phyloP scores from a whole-genome alignment of 2,329 filamentous ascomycete species.

The Dendryphion nanum region DNA sequence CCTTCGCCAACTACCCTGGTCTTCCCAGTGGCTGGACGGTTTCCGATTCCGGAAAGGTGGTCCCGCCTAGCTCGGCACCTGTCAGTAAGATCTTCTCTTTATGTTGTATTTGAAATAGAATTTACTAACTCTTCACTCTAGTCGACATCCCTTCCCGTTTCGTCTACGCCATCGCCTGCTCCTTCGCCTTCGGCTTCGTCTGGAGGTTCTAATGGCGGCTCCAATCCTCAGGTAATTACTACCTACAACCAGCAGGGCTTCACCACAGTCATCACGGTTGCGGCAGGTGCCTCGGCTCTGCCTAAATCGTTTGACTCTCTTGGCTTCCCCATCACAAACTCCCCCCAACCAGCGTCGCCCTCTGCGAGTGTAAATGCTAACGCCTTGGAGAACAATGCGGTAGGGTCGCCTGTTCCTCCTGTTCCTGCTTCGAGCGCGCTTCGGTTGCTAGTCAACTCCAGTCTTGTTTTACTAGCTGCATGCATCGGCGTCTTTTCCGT shows the following conservation, averaged over 20 bases:
- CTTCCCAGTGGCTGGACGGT: constrained; percentile 82
- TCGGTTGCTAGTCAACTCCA: constrained; percentile 10
- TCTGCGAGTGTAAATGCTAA: constrained; percentile 9
- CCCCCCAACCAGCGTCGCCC: constrained; percentile 5
- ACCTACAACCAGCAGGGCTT: constrained; percentile 52
- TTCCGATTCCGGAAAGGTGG: constrained; percentile 73
- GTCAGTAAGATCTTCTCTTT: constrained; percentile 58
- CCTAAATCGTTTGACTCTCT: constrained; percentile 46
- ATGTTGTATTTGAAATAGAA: constrained; percentile 10
- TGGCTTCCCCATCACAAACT: constrained; percentile 43
- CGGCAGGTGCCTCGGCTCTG: constrained; percentile 33
- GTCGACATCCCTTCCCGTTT: constrained; percentile 52
- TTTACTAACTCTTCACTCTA: constrained; percentile 29
- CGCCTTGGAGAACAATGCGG: constrained; percentile 14
- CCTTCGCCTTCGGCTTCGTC: constrained; percentile 44
- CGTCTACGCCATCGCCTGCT: constrained; percentile 53
- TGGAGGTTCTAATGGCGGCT: constrained; percentile 40
- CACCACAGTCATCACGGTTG: constrained; percentile 45
- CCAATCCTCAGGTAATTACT: constrained; percentile 44
- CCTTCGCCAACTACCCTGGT: constrained; percentile 50
- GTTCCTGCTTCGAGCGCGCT: constrained; percentile 13
- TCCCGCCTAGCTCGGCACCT: constrained; percentile 67
- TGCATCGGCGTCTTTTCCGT: constrained; percentile 16
- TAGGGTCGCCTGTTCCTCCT: constrained; percentile 10
- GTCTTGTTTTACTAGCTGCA: constrained; percentile 18